phyloP scores from a whole-genome alignment of 306 rosid genomes.

The Betula pendula region DNA sequence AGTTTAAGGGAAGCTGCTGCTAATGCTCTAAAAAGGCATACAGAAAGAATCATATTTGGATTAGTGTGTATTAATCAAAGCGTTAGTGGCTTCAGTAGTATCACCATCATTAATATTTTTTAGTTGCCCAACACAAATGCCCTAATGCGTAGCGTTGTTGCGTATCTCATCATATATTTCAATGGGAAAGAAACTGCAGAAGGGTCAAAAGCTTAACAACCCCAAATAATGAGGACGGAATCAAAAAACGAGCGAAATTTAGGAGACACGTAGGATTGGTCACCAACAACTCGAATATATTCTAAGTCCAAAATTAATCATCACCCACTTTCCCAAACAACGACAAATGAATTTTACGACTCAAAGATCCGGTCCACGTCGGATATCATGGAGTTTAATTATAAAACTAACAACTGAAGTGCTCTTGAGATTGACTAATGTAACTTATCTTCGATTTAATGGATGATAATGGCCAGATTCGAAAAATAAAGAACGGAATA shows the following conservation, averaged over 20 bases:
- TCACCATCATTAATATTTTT: conserved; percentile 19
- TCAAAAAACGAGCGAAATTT: no score
- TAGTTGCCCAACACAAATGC: conserved; percentile 32
- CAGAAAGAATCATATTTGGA: background rate
- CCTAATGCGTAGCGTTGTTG: no score
- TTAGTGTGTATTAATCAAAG: background rate
- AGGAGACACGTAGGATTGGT: background rate
- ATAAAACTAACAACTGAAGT: background rate
- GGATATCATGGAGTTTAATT: no score
- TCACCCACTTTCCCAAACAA: conserved; percentile 6
- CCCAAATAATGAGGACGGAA: no score
- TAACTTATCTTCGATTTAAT: conserved; percentile 1
- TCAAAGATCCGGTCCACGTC: no score
- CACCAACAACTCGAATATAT: background rate
- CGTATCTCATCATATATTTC: no score
- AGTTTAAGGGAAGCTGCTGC: no score
- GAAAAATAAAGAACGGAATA: no score
- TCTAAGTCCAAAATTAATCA: conserved; percentile 14
- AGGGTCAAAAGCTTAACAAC: no score
- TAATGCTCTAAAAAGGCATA: no score
- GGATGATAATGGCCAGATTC: conserved; percentile 15
- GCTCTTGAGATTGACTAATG: conserved; percentile 4
- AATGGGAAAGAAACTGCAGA: no score
- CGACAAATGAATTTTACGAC: conserved; percentile 8
- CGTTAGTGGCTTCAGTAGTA: conserved; percentile 24